Conservation (phyloP, 495 filamentous ascomycete genomes). For the Neurospora sp. region DNA sequence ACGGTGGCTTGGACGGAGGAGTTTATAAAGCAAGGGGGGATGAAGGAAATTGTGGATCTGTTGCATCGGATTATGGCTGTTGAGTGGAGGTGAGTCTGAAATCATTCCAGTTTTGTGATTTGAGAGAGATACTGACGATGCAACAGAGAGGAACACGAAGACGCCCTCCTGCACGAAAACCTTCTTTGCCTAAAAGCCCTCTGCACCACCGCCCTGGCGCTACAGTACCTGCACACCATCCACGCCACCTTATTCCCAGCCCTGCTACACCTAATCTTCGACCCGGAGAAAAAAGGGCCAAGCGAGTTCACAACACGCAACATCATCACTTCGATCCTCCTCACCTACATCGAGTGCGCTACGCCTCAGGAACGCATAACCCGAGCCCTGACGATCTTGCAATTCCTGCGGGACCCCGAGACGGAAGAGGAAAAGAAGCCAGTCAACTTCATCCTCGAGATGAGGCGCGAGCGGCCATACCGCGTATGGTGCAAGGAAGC, state of each 20-base stretch:
- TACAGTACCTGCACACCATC: conserved; percentile 70
- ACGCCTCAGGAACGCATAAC: conserved; percentile 41
- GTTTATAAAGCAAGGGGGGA: conserved; percentile 81
- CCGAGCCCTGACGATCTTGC: conserved; percentile 59
- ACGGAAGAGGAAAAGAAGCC: conserved; percentile 65
- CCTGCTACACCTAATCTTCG: conserved; percentile 80
- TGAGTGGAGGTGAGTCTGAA: conserved; percentile 77
- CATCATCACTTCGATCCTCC: conserved; percentile 77
- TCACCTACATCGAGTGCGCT: conserved; percentile 66
- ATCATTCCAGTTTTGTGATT: not conserved
- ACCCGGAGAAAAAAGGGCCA: conserved; percentile 93
- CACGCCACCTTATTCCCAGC: conserved; percentile 77
- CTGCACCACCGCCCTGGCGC: conserved; percentile 77
- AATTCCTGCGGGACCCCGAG: conserved; percentile 72
- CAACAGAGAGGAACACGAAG: conserved; percentile 87
- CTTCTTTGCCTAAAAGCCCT: conserved; percentile 90
- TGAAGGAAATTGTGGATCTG: conserved; percentile 80
- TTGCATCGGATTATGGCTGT: conserved; percentile 85
- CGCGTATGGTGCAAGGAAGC: conserved; percentile 90
- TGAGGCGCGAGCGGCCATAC: conserved; percentile 80
- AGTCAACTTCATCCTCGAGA: conserved; percentile 77
- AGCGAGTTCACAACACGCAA: conserved; percentile 88
- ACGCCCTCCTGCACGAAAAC: conserved; percentile 82
- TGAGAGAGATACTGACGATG: not conserved
- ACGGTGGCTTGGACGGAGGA: conserved; percentile 88